phyloP scores from a whole-genome alignment of 2,329 filamentous ascomycete genomes.

The Exophiala xenobiotica region DNA sequence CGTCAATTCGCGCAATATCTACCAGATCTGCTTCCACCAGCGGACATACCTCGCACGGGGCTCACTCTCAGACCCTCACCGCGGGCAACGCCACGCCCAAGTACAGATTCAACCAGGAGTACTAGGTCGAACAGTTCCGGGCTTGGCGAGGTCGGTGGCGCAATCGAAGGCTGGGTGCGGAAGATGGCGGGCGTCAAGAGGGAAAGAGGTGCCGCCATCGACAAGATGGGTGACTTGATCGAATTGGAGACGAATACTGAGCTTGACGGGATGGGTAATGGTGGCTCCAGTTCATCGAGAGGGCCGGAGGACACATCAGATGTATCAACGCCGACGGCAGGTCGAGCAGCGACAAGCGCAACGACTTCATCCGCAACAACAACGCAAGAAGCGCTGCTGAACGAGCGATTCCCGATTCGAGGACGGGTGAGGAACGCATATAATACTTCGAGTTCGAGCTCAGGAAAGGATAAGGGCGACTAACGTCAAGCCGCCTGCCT shows the following conservation, averaged over 20 bases:
- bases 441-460: slow-evolving; percentile 8
- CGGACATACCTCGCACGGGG: slow-evolving; percentile 33
- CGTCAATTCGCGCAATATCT: slow-evolving; percentile 80
- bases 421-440: slow-evolving; percentile 31
- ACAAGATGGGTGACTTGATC: slow-evolving; percentile 42
- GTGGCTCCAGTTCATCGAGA: not conserved
- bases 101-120: slow-evolving; percentile 47
- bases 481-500: too few species aligned
- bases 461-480: slow-evolving; percentile 15
- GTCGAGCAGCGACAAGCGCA: not conserved
- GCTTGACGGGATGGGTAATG: not conserved
- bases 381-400: slow-evolving; percentile 29
- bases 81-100: slow-evolving; percentile 41
- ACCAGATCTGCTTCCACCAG: slow-evolving; percentile 65
- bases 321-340: slow-evolving; percentile 10
- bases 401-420: slow-evolving; percentile 33
- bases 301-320: not conserved
- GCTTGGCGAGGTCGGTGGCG: slow-evolving; percentile 80
- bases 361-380: slow-evolving; percentile 6
- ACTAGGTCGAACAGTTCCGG: slow-evolving; percentile 42
- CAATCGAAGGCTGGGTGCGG: slow-evolving; percentile 86
- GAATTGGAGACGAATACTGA: slow-evolving; percentile 38
- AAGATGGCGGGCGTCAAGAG: slow-evolving; percentile 57
- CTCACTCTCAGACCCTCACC: slow-evolving; percentile 14
- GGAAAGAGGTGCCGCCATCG: slow-evolving; percentile 11